Base-by-base conservation (phyloP, 2,329 filamentous ascomycete genomes). In the Penicillium crustosum region DNA sequence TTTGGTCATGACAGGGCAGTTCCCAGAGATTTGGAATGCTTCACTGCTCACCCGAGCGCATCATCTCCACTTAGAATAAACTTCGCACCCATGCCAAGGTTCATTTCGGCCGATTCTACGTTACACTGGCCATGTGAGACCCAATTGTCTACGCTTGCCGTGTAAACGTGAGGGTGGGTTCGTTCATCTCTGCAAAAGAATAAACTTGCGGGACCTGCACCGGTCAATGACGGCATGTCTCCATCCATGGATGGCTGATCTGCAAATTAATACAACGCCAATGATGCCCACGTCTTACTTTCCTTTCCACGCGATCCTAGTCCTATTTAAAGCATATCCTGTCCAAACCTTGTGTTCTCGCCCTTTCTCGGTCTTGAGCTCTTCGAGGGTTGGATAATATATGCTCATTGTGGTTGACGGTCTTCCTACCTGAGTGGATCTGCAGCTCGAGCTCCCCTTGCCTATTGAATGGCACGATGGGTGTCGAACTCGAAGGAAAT, bases 401-500 rank as follows among this genome's bases (percentile, higher is more conserved):
- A 50, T 45, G 36, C 39, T 60, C 42, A 54, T 55, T 55, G 39
- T 55, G 57, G 58, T 35, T 53, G 62, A 61, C 56, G 38, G 36
- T 55, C 49, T 57, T 10, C 49, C 9, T 45, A 41, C 36, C 49
- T 36, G 33, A 44, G 49, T 35, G 47, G 38, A 57, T 43, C 44
- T 25, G 47, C 42, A 57, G 27, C 43, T 53, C 19, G 25, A 55
- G 48, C 36, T 42, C 31, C 43, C 12, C 23, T 21, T 19, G 36
- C 51, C 27, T 53, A 19, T 43, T 55, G 44, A 19, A 62, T 61
- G 57, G 57, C 43, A 68, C 42, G 17, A 73, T 73, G 71, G 71
- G 70, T 47, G 70, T 73, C 31, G 63, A 73, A 58, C 65, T 68
- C 42, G 42, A 66, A 58, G 59, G 55, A 51, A 63, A 66, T 45